These are phyloP conservation scores for Acanthamoeba sp. DNA, from an alignment of 208 protist genomes.

Conservation along the genomic window DNA sequence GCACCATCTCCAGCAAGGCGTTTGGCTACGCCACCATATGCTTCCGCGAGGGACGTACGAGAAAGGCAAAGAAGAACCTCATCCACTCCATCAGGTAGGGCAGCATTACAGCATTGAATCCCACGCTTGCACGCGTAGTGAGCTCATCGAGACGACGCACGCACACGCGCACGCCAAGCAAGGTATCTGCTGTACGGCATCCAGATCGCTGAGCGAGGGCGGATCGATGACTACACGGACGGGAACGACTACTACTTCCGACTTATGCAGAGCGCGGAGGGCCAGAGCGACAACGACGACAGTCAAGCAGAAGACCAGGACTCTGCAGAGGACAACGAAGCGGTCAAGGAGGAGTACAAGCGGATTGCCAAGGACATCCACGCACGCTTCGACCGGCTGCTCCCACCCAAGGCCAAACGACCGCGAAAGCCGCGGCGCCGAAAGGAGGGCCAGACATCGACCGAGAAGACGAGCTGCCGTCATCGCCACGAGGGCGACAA, in stretches of 20 bases:
- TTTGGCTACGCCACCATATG: conserved; percentile 58
- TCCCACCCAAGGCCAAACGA: not conserved
- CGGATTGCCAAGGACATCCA: conserved; percentile 11
- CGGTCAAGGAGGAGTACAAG: not conserved
- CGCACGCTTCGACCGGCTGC: not conserved
- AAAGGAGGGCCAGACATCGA: not conserved
- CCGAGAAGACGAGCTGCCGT: too few relatives aligned
- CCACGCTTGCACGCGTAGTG: too few relatives aligned
- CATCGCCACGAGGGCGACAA: too few relatives aligned
- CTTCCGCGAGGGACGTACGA: not conserved
- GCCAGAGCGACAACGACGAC: not conserved
- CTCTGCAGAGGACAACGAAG: not conserved
- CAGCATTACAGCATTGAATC: not conserved
- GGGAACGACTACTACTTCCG: not conserved
- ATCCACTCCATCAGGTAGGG: conserved; percentile 20
- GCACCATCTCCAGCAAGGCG: conserved; percentile 44
- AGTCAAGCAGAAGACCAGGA: not conserved
- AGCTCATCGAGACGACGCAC: too few relatives aligned
- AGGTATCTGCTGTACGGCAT: not conserved
- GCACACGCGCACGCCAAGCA: too few relatives aligned
- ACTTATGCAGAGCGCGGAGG: not conserved
- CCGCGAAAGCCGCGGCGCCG: not conserved
- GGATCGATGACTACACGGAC: not conserved
- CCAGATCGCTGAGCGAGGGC: conserved; percentile 7
- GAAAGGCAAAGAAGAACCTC: conserved; percentile 24